phyloP scores from a whole-genome alignment of 495 filamentous ascomycete genomes.

The Penicillium herquei region DNA sequence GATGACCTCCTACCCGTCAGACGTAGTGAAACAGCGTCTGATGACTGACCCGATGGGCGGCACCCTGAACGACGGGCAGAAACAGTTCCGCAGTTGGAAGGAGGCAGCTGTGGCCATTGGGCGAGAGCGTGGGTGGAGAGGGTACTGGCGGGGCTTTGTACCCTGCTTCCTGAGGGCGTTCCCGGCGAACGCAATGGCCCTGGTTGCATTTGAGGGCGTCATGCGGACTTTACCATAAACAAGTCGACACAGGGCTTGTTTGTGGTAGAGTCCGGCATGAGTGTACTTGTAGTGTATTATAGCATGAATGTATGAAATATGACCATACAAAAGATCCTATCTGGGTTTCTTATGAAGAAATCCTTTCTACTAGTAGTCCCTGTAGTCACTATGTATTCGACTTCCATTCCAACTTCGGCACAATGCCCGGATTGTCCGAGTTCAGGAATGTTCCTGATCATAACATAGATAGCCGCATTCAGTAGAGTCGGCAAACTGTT shows the following conservation, averaged over 20 bases:
- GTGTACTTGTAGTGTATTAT: too few species aligned
- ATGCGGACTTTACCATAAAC: conserved; percentile 71
- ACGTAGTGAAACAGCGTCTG: conserved; percentile 96
- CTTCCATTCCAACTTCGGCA: too few species aligned
- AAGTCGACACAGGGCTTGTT: not conserved
- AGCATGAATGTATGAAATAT: too few species aligned
- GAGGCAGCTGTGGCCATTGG: conserved; percentile 78
- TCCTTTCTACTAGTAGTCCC: too few species aligned
- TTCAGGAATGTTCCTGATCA: conserved; percentile 18
- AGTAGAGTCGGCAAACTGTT: conserved; percentile 15
- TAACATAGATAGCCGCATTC: conserved; percentile 15
- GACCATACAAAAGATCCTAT: too few species aligned
- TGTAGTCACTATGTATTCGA: too few species aligned
- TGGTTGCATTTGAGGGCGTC: conserved; percentile 89
- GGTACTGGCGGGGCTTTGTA: conserved; percentile 91
- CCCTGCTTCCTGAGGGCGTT: conserved; percentile 94
- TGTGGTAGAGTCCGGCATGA: too few species aligned
- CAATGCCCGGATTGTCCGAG: not conserved
- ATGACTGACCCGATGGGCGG: conserved; percentile 91
- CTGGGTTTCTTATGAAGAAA: too few species aligned
- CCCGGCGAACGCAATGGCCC: conserved; percentile 91
- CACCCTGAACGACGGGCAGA: conserved; percentile 62
- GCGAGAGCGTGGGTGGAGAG: conserved; percentile 67
- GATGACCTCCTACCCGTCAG: conserved; percentile 85
- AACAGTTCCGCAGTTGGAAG: conserved; percentile 72